Base-by-base conservation (phyloP, 208 protist species). In the Borovskyia barvae region DNA sequence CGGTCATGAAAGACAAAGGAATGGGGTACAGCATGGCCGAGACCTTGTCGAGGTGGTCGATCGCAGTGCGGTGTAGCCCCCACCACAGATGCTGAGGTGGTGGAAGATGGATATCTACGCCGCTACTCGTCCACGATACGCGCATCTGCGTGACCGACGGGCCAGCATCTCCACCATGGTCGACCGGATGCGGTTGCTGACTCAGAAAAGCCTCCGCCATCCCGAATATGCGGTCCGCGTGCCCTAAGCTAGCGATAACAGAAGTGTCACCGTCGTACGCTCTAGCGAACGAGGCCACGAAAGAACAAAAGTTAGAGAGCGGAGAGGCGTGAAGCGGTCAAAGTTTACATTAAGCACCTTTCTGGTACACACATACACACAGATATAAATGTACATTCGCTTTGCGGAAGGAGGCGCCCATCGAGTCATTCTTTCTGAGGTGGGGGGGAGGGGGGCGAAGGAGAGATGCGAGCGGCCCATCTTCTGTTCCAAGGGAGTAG, bases 51-150 rank as follows among this genome's bases (percentile, higher is more conserved):
- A 85, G 15, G 26, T 56, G 72, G 46, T 70, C 73, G 58, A 68
- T 52, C 49, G 86, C 46, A 25, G 73, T 66, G 51, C 71, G 69
- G 28, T 59, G 58, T 35, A 72, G 32, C 8, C 72, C 72, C 6
- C 76, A 68, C 56, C 68, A 65, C 35, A 91, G 46, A 52, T 82
- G 85, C 39, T 72, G 69, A 12, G 70, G 53, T 20, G 83, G 83
- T 8, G 87, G 87, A 40, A 93, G 63, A 72, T 91, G 84, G 22
- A 93, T 37, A 42, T 89, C 87, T 19, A 89, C 32, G 32, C 87
- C 87, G 36, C 54, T 68, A 36, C 50, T 29, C 14, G 53, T 78
- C 43, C 85, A 66, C 32, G 62, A 75, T 6, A 86, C 46, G 20
- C 54, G 69, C 50, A 84, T 72, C 50, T 72, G 52, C 25, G 58